phyloP scores from a whole-genome alignment of 495 filamentous ascomycete species.

The Halenospora varia region DNA sequence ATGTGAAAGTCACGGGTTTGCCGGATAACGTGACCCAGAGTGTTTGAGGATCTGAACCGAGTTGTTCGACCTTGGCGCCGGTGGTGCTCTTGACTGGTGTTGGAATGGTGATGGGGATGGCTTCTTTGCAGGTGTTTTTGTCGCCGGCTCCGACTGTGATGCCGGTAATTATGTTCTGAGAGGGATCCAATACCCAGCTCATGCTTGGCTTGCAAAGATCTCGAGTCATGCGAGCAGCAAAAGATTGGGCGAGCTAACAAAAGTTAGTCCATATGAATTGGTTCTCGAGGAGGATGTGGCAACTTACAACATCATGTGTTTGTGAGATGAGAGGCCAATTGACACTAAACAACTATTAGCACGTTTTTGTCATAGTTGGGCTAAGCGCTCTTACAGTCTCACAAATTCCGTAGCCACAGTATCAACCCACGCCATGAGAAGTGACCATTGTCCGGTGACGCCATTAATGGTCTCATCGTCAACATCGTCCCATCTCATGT shows the following conservation, averaged over 20 bases:
- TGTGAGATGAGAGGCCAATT: constrained; percentile 53
- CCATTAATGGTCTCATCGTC: constrained; percentile 48
- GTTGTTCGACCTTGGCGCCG: constrained; percentile 44
- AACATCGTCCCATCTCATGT: constrained; percentile 49
- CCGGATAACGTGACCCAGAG: constrained; percentile 54
- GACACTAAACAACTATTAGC: constrained; percentile 21
- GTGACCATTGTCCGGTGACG: constrained; percentile 41
- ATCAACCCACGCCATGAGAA: constrained; percentile 59
- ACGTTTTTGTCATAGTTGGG: not conserved
- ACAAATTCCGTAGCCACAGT: constrained; percentile 50
- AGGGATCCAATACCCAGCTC: constrained; percentile 37
- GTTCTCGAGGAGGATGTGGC: too few species aligned
- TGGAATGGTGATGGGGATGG: constrained; percentile 57
- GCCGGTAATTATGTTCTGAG: constrained; percentile 39
- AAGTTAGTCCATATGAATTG: not conserved
- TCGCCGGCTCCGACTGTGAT: constrained; percentile 47
- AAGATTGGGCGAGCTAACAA: constrained; percentile 40
- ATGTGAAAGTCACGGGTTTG: constrained; percentile 39
- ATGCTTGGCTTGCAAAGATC: constrained; percentile 51
- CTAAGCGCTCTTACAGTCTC: constrained; percentile 30
- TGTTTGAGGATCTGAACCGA: constrained; percentile 54
- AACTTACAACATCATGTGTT: constrained; percentile 44
- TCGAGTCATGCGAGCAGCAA: constrained; percentile 47
- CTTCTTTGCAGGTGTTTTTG: constrained; percentile 46
- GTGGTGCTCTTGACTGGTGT: constrained; percentile 32